phyloP scores from a whole-genome alignment of 805 yeast genomes.

The Yarrowia hollandica region DNA sequence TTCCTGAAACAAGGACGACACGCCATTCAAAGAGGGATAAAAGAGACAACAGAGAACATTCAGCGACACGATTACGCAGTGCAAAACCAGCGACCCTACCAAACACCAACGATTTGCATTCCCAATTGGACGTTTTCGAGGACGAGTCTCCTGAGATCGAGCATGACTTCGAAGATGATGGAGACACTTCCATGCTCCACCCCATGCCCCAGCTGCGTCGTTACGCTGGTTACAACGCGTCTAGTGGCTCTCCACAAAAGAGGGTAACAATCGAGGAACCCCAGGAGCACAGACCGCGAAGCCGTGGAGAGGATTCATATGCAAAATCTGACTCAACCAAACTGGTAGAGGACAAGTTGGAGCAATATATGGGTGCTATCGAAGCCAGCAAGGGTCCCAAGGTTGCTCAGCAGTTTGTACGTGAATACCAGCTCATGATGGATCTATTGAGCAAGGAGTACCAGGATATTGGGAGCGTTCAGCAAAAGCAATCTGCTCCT shows the following conservation, averaged over 20 bases:
- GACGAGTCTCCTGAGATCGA: not conserved
- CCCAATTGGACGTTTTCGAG: not conserved
- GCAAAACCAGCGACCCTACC: not conserved
- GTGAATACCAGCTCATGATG: not conserved
- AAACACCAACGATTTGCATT: not conserved
- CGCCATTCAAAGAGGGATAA: not conserved
- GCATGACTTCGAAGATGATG: not conserved
- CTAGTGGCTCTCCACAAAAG: conserved; percentile 8
- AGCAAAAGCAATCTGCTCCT: no score
- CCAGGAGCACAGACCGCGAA: not conserved
- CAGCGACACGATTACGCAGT: no score
- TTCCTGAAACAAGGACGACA: not conserved
- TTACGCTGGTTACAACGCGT: conserved; percentile 12
- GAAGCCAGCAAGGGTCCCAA: not conserved
- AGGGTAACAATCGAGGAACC: conserved; percentile 2
- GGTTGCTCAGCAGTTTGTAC: not conserved
- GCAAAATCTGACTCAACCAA: not conserved
- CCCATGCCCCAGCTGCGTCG: conserved; percentile 3
- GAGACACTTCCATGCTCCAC: not conserved
- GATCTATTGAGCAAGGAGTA: conserved; percentile 4
- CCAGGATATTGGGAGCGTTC: not conserved
- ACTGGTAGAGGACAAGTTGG: conserved; percentile 5
- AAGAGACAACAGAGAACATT: not conserved
- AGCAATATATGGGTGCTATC: not conserved
- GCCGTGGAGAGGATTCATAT: not conserved